These are phyloP conservation scores for Termitomyces eurrhizus DNA, from an alignment of 768 basidiomycete species.

Conservation along the genomic window DNA sequence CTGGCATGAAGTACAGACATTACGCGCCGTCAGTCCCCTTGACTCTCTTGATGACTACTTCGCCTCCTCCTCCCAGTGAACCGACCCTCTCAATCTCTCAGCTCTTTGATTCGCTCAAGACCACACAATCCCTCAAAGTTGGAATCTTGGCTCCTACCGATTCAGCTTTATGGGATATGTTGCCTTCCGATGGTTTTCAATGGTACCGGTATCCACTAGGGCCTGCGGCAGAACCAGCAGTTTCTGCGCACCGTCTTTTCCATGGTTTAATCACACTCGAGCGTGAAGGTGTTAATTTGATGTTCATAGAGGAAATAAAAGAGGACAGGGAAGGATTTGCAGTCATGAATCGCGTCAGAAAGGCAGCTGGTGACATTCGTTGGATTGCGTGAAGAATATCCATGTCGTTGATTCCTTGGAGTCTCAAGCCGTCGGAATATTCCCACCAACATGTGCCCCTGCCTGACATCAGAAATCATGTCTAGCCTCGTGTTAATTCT, in stretches of 20 bases:
- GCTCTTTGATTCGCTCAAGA: conserved; percentile 42
- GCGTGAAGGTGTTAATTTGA: conserved; percentile 67
- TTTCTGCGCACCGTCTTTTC: conserved; percentile 80
- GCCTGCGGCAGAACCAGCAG: conserved; percentile 49
- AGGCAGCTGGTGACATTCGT: conserved; percentile 70
- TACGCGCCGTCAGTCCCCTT: conserved; percentile 92
- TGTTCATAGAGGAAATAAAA: conserved; percentile 79
- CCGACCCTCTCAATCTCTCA: conserved; percentile 25
- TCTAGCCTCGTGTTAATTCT: conserved; percentile 2
- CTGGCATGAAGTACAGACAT: conserved; percentile 99
- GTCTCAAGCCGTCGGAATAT: not conserved
- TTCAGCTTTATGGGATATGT: conserved; percentile 38
- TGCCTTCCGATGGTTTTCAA: conserved; percentile 34
- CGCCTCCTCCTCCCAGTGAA: conserved; percentile 35
- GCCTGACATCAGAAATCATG: not conserved
- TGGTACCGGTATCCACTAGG: conserved; percentile 58
- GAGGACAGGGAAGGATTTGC: conserved; percentile 86
- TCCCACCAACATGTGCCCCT: not conserved
- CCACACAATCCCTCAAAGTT: conserved; percentile 39
- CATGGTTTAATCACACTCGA: conserved; percentile 85
- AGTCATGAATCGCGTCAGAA: conserved; percentile 90
- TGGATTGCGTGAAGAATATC: conserved; percentile 22
- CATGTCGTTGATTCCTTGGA: not conserved
- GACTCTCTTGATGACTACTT: conserved; percentile 57
- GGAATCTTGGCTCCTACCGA: conserved; percentile 69